Conservation (phyloP, 345 rosid species). For the Brassica juncea region DNA sequence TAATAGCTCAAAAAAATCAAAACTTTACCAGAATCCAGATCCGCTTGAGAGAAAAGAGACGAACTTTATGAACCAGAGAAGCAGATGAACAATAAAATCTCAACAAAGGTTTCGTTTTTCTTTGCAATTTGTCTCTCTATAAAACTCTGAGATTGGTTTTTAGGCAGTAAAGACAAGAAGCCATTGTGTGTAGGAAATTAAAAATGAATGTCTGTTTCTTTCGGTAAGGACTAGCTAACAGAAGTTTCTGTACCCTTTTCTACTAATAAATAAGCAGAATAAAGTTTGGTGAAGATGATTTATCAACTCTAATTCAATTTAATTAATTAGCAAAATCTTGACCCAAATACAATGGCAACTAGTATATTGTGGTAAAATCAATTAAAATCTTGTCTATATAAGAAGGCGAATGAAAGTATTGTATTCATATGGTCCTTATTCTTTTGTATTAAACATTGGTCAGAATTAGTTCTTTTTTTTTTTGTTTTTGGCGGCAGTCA, state of each 20-base stretch:
- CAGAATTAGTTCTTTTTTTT: not conserved
- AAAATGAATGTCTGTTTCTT: conserved; percentile 5
- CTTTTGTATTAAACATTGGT: not conserved
- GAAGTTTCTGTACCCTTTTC: conserved; percentile 13
- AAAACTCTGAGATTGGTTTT: not conserved
- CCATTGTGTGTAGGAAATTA: not conserved
- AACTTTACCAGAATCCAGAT: conserved; percentile 31
- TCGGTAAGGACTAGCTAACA: conserved; percentile 5
- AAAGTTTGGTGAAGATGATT: conserved; percentile 20
- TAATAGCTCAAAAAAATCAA: conserved; percentile 18
- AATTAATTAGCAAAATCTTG: not conserved
- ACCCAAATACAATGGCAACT: not conserved
- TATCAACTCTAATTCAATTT: conserved; percentile 22
- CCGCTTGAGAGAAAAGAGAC: conserved; percentile 8
- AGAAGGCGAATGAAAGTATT: not conserved
- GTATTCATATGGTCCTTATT: not conserved
- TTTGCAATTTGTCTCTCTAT: conserved; percentile 12
- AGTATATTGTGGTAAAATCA: not conserved
- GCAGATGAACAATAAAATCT: not conserved
- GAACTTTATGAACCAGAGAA: conserved; percentile 8
- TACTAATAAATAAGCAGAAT: not conserved
- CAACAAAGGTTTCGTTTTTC: not conserved
- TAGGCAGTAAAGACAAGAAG: conserved; percentile 1
- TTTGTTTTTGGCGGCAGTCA: no score
- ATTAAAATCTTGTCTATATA: not conserved